These are phyloP conservation scores for Salix udensis DNA, from an alignment of 345 rosid species.

Conservation along the genomic window DNA sequence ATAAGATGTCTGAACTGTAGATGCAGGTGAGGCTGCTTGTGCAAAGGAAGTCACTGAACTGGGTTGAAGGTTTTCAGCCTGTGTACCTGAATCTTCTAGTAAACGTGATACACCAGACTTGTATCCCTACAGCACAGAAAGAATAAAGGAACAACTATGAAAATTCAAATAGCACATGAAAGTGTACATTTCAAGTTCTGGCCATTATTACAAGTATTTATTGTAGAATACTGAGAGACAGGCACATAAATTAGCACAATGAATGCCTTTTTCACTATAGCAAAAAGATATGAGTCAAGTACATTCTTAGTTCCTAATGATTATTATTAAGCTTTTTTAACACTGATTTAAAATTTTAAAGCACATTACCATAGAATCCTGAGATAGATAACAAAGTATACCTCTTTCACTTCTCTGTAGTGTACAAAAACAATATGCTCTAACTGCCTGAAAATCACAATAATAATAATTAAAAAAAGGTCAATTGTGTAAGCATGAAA, in stretches of 20 bases:
- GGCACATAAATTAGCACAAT: no score
- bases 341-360: conserved; percentile 2
- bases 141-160: conserved; percentile 5
- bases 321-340: neutral
- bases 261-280: neutral
- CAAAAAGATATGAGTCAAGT: neutral
- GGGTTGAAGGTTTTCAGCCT: conserved; percentile 33
- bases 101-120: conserved; percentile 38
- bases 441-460: conserved; percentile 53
- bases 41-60: conserved; percentile 29
- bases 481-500: neutral
- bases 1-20: conserved; percentile 31
- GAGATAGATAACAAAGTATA: conserved; percentile 24
- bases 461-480: neutral
- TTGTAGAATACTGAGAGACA: no score
- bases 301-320: no score
- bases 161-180: neutral
- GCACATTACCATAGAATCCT: neutral
- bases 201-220: neutral
- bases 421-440: conserved; percentile 79
- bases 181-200: neutral
- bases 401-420: conserved; percentile 88
- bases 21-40: conserved; percentile 29
- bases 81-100: conserved; percentile 30
- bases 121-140: conserved; percentile 38